Evolutionary conservation across 257 asterid species (phyloP), one percentile per base, ranked within the genome.

Genomic region (Voacanga thouarsii): DNA sequence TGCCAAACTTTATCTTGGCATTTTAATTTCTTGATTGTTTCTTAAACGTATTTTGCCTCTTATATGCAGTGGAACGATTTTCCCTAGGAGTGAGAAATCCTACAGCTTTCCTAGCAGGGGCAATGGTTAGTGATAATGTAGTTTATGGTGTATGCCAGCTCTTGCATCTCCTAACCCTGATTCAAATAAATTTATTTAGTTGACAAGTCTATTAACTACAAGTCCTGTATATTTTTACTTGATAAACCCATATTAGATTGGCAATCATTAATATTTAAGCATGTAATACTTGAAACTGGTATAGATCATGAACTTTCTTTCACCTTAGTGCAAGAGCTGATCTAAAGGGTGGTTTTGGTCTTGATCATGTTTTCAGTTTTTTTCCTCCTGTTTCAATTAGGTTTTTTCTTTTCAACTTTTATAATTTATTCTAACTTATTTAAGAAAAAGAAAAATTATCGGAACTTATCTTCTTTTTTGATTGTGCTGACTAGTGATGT

Each of bases 41-140:
- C 51, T 71, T 64, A 26, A 59, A 76, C 79, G 74, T 47, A 44
- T 82, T 61, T 75, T 51, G 71, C 71, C 75, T 76, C 53, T 80
- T 55, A 60, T 77, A 84, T 80, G 88, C 96, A 94, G 98, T 94
- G 63, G 98, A 94, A 81, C 86, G 97, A 60, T 92, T 94, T 82
- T 94, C 98, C 64, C 79, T 94, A 53, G 98, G 96, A 75, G 96
- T 89, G 77, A 88, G 97, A 84, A 94, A 94, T 78, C 97, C 98
- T 49, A 94, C 97, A 9, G 91, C 98, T 71, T 94, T 94, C 82
- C 85, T 94, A 50, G 97, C 98, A 49, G 98, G 98, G 51, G 92
- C 96, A 71, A 88, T 88, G 96, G 98, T 94, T 45, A 76, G 94
- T 85, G 12, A 53, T 44, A 3, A 65, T 88, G 63, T 45, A 64